Evolutionary conservation across 2,329 filamentous ascomycete species (phyloP).

Genomic region (Exophiala xenobiotica): DNA sequence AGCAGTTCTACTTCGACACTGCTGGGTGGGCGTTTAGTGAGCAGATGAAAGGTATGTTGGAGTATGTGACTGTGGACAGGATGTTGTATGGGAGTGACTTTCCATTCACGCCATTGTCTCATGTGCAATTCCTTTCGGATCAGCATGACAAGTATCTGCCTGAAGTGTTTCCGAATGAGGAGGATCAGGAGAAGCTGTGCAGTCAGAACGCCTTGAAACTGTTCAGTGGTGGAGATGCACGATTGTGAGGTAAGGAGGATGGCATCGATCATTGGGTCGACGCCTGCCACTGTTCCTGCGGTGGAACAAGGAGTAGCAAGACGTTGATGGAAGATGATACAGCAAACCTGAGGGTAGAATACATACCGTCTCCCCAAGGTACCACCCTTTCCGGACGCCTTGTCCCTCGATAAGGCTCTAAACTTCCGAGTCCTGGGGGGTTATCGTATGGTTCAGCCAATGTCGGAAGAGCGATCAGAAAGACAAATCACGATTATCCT

Average conservation of each 20-base stretch:
- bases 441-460: no score
- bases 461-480: not conserved
- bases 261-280: no score
- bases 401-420: no score
- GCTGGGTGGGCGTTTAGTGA: constrained; percentile 30
- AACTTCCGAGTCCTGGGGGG: no score
- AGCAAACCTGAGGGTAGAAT: no score
- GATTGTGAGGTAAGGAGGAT: no score
- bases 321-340: no score
- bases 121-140: constrained; percentile 19
- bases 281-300: no score
- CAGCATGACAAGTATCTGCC: constrained; percentile 27
- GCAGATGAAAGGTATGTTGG: constrained; percentile 28
- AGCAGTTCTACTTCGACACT: constrained; percentile 31
- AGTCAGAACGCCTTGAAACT: constrained; percentile 26
- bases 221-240: constrained; percentile 15
- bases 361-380: no score
- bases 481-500: not conserved
- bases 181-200: constrained; percentile 24
- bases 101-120: constrained; percentile 23
- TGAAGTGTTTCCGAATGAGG: constrained; percentile 24
- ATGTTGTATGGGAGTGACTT: constrained; percentile 30
- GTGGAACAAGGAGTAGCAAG: no score
- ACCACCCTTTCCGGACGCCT: no score
- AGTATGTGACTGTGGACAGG: constrained; percentile 27